Evolutionary conservation across 495 filamentous ascomycete genomes (phyloP), one percentile per base, ranked within the genome.

Genomic region (Penicillium parvum): DNA sequence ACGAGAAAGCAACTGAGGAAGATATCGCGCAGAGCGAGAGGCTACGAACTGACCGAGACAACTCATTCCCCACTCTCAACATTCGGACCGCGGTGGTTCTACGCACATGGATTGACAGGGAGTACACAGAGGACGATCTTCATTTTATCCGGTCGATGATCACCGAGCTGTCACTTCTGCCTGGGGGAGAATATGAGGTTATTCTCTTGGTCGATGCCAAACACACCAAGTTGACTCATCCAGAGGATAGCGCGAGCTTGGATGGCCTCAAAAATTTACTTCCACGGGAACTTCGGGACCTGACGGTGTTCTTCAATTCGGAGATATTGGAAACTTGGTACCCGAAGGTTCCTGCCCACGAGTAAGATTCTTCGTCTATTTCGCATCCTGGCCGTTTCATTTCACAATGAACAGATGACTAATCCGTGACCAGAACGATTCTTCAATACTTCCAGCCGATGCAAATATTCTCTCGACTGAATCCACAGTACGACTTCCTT

Each of bases 101-200:
- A 23, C 80, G 88, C 8, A 74, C 79, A 0, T 85, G 80, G 67
- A 76, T 82, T 21, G 78, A 71, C 15, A 84, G 84, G 54, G 57
- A 72, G 17, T 92, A 83, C 57, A 83, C 74, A n/a, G 61, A 78
- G 9, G 82, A 88, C 52, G 83, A 89, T 50, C 76, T 80, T 46
- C 74, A 82, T 49, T 76, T 79, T 9, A 78, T 94, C 32, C 82
- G 88, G 14, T 74, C 86, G 2, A 65, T 91, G 37, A 75, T 92
- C 47, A 81, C 77, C 14, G 88, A 92, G 59, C 64, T 90, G 19
- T 77, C 77, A 4, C 63, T 94, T 10, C 72, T 78, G 34, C 81
- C 83, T 6, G 88, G 88, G 2, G 85, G 79, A 8, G 82, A 88
- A 63, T 91, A 88, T 56, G 73, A 86, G 51, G 76, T 92, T 22